A percentile compares a stretch with the other conserved stretches of the same genome.
These are phyloP conservation scores for Aureobasidium vineae DNA, from an alignment of 2,329 filamentous ascomycete species.

Conservation along the genomic window DNA sequence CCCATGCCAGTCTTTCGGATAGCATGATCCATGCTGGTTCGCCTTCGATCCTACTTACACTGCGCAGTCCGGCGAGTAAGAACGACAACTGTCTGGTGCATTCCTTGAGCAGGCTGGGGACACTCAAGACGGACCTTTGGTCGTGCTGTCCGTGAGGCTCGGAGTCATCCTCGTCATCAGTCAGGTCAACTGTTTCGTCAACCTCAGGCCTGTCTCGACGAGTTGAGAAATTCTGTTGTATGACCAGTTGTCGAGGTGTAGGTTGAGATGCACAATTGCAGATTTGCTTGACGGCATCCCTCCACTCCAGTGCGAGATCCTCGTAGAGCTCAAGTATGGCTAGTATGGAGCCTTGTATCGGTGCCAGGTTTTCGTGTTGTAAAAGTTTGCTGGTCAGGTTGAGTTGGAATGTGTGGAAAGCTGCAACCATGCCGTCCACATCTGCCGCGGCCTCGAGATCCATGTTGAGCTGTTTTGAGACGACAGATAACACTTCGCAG, in stretches of 20 bases:
- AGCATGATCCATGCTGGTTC: conserved; percentile 75
- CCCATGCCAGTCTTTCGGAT: conserved; percentile 71
- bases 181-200: conserved; percentile 36
- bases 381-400: conserved; percentile 67
- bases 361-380: conserved; percentile 64
- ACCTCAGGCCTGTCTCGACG: conserved; percentile 25
- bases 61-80: conserved; percentile 68
- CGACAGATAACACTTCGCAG: conserved; percentile 65
- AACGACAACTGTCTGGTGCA: conserved; percentile 68
- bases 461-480: conserved; percentile 56
- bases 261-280: not conserved
- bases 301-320: conserved; percentile 62
- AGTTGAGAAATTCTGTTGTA: not conserved
- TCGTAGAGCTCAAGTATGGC: conserved; percentile 73
- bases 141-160: conserved; percentile 32
- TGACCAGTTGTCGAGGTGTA: conserved; percentile 6
- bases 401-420: conserved; percentile 64
- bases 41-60: conserved; percentile 70
- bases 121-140: conserved; percentile 28
- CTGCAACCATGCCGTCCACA: conserved; percentile 74
- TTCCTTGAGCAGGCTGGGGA: conserved; percentile 40
- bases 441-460: conserved; percentile 63
- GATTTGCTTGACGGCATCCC: conserved; percentile 24
- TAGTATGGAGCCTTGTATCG: conserved; percentile 71
- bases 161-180: conserved; percentile 26